A percentile compares a stretch with the other conserved stretches of the same genome.
Evolutionary conservation across 1,284 basidiomycete species (phyloP).

Genomic region (Rhizopogon parksii): DNA sequence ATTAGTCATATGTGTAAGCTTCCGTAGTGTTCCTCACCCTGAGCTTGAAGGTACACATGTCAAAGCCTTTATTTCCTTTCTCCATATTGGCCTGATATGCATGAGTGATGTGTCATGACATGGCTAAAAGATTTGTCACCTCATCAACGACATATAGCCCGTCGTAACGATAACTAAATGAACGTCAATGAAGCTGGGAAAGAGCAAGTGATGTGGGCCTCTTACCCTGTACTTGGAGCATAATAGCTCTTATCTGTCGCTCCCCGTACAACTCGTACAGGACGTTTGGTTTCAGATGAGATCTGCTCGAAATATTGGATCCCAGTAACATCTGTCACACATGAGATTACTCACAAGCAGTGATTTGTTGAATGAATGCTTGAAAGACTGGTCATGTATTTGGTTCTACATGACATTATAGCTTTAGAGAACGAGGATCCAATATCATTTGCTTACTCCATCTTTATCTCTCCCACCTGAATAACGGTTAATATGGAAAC

Average conservation of each 20-base stretch:
- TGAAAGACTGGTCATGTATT: slow-evolving; percentile 29
- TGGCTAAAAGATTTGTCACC: slow-evolving; percentile 7
- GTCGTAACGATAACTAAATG: slow-evolving; percentile 38
- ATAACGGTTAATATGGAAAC: neutral
- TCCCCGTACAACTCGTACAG: slow-evolving; percentile 38
- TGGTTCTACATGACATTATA: slow-evolving; percentile 18
- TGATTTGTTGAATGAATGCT: slow-evolving; percentile 26
- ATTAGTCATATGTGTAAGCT: slow-evolving; percentile 2
- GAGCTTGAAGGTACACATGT: slow-evolving; percentile 27
- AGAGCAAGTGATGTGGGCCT: neutral
- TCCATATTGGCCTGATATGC: slow-evolving; percentile 13
- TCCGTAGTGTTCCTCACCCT: slow-evolving; percentile 13
- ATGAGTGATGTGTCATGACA: neutral
- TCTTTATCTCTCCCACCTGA: slow-evolving; percentile 20
- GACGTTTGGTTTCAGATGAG: slow-evolving; percentile 29
- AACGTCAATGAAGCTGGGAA: neutral
- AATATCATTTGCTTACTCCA: slow-evolving; percentile 13
- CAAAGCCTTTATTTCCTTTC: slow-evolving; percentile 14
- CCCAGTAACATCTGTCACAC: neutral
- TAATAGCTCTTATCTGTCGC: slow-evolving; percentile 18
- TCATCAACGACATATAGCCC: slow-evolving; percentile 36
- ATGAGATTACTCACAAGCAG: slow-evolving; percentile 21
- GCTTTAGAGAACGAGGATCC: neutral
- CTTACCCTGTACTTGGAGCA: slow-evolving; percentile 31
- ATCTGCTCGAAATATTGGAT: slow-evolving; percentile 10